Conservation (phyloP, 305 asterid genomes). For the Fraxinus latifolia region DNA sequence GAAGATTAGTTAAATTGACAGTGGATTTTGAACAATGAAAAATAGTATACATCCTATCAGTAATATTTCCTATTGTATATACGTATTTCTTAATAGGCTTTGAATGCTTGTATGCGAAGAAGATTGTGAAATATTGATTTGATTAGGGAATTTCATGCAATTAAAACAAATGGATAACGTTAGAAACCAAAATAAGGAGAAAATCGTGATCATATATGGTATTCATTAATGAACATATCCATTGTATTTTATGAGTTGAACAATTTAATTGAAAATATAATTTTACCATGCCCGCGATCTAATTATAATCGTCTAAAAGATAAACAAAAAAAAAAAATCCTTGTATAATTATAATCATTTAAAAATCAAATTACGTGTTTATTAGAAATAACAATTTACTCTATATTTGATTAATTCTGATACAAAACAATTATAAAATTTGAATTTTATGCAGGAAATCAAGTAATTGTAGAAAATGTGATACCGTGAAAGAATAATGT, state of each 20-base stretch:
- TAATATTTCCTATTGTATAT: background rate
- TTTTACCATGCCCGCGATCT: background rate
- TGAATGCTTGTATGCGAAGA: background rate
- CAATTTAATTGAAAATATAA: background rate
- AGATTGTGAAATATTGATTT: slow-evolving; percentile 8
- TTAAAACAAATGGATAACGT: slow-evolving; percentile 30
- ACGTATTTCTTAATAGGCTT: background rate
- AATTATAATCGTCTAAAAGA: background rate
- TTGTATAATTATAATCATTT: background rate
- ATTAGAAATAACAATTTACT: background rate
- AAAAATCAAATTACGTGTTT: background rate
- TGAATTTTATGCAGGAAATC: background rate
- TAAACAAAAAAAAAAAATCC: background rate
- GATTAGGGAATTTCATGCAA: slow-evolving; percentile 25
- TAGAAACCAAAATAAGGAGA: slow-evolving; percentile 18
- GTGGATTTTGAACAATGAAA: background rate
- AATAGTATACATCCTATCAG: background rate
- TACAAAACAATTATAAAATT: background rate
- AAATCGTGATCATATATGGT: slow-evolving; percentile 19
- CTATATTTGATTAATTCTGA: background rate
- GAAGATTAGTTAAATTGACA: background rate
- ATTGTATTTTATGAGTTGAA: background rate
- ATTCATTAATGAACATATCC: slow-evolving; percentile 29
- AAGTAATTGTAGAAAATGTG: background rate
- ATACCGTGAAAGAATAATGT: background rate